Evolutionary conservation across 208 protist species (phyloP), one percentile per base, ranked within the genome.

Genomic region (Crithidia sp.): DNA sequence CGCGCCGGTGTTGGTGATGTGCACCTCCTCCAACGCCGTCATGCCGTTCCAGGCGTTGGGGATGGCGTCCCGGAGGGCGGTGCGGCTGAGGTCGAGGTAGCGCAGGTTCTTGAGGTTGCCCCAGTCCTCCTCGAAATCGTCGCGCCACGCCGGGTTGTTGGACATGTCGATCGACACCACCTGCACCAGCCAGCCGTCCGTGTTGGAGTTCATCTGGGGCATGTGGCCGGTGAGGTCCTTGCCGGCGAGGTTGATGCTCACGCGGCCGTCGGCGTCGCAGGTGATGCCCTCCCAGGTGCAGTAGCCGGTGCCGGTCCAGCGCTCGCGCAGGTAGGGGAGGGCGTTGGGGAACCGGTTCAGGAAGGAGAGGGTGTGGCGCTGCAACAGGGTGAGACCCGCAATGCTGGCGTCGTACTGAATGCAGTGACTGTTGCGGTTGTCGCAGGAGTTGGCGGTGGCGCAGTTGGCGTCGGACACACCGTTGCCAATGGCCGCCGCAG

Each of bases 191-290:
- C 37, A 39, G 17, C 53, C 60, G 17, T 37, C 59, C 41, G 45
- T 28, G 61, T 40, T 55, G 63, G 5, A 43, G 45, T 16, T 6
- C 14, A 54, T 2, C n/a, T 36, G 53, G 5, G 66, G 74, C 52
- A 73, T n/a, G 19, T 39, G 19, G 50, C 66, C 66, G n/a, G 36
- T 28, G 60, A 79, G 50, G 66, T 52, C n/a, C 7, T 28, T 52
- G 60, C 67, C 74, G 61, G 53, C 19, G n/a, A 71, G 43, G 55
- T 70, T 37, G 54, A 79, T 73, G 47, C 4, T 60, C 13, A 76
- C 57, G 16, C 52, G 2, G 44, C 59, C 58, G 73, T 50, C 44
- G 4, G 53, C 47, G 4, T 67, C 64, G 70, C 70, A 75, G 7
- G 19, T 55, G 44, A 75, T 47, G 52, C 61, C 59, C 5, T 50